Base-by-base conservation (phyloP, 768 basidiomycete genomes). In the Holtermanniella nyarrowii region DNA sequence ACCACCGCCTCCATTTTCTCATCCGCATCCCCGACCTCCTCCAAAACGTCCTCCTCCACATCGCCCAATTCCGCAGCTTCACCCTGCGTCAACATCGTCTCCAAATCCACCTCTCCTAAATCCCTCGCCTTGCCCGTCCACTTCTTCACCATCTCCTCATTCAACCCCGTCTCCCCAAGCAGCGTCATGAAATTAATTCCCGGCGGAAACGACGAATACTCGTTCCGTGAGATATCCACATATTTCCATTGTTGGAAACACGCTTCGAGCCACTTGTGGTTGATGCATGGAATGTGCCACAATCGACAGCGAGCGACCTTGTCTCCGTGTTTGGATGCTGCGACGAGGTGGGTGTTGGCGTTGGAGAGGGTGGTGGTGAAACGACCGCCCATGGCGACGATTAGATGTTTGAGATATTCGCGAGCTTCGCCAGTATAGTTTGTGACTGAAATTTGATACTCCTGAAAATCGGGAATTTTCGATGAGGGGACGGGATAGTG, bases 231-330 rank as follows among this genome's bases (percentile, higher is more conserved):
- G 7, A 11, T 37, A 26, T 52, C 44, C 20, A 21, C 47, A 4
- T 42, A 24, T 12, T 22, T 77, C 89, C 90, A 95, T 47, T 81
- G 77, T 20, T 81, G 72, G 63, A 90, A 85, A 65, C 87, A 91
- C 55, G 90, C 87, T 63, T 95, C 90, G 2, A 95, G 76, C 88
- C 88, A 95, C 0, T 78, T 77, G 60, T 96, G 90, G 59, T 89
- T 93, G 11, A 91, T 84, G 52, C 90, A 76, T 0, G 88, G 83
- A 55, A 91, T 84, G 0, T 79, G 80, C 90, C 90, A 93, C 0
- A 79, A 74, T 5, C 76, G 74, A 0, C 88, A 87, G 61, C 85
- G 85, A 5, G 73, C 72, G 0, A 84, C 82, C 72, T 95, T 95
- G 1, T 73, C 70, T 37, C 77, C 78, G 20, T 40, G 44, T 42